These are phyloP conservation scores for Calonectria leucothoes DNA, from an alignment of 2,329 filamentous ascomycete genomes.

Conservation along the genomic window DNA sequence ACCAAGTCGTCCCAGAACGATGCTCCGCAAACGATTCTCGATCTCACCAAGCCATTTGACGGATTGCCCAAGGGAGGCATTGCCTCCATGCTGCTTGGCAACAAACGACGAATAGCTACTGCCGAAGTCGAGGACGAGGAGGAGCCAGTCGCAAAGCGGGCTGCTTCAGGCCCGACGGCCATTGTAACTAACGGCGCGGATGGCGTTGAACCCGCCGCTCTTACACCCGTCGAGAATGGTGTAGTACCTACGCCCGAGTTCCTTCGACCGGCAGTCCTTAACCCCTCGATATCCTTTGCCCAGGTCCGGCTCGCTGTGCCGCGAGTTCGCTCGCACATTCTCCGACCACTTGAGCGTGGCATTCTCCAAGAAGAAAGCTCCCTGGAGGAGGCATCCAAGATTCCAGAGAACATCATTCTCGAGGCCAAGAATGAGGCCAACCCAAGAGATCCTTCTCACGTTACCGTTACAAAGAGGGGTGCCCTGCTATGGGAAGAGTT, in stretches of 20 bases:
- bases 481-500: slow-evolving; percentile 94
- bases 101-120: slow-evolving; percentile 85
- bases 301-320: slow-evolving; percentile 90
- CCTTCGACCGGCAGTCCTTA: slow-evolving; percentile 87
- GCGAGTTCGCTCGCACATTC: slow-evolving; percentile 83
- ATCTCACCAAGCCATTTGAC: slow-evolving; percentile 94
- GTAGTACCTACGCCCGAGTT: slow-evolving; percentile 81
- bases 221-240: slow-evolving; percentile 69
- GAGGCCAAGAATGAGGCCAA: slow-evolving; percentile 88
- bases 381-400: slow-evolving; percentile 70
- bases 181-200: slow-evolving; percentile 82
- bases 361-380: slow-evolving; percentile 64
- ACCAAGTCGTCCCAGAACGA: slow-evolving; percentile 74
- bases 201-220: slow-evolving; percentile 80
- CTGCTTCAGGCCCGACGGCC: slow-evolving; percentile 75
- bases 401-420: slow-evolving; percentile 79
- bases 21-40: slow-evolving; percentile 83
- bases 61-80: slow-evolving; percentile 92
- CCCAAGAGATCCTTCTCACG: slow-evolving; percentile 83
- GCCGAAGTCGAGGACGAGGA: slow-evolving; percentile 83
- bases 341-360: slow-evolving; percentile 81
- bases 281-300: slow-evolving; percentile 82
- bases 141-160: slow-evolving; percentile 62
- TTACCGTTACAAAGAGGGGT: slow-evolving; percentile 85
- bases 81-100: slow-evolving; percentile 86